Evolutionary conservation across 257 asterid species (phyloP), one percentile per base, ranked within the genome.

Genomic region (Knoxia roxburghii): DNA sequence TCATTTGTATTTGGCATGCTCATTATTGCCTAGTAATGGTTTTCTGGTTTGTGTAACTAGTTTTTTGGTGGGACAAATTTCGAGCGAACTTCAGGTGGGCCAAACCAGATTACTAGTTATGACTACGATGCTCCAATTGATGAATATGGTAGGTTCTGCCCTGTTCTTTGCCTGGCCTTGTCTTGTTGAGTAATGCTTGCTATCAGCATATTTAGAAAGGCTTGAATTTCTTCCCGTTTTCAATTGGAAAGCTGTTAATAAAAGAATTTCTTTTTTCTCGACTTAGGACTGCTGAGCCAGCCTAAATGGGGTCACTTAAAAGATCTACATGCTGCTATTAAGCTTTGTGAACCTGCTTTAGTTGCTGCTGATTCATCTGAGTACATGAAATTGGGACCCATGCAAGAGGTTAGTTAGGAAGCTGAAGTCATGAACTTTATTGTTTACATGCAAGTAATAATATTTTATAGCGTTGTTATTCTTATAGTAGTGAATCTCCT

Each of bases 41-140:
- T 69, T 65, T 53, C 69, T 23, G n/a, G 73, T 68, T 56, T 79
- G 73, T 81, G 72, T 65, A 81, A 77, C 86, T 58, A 89, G 98
- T 92, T 86, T 78, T 89, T 87, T 86, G 98, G 98, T 49, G 98
- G 98, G 73, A 92, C 98, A 74, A 92, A 92, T 79, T 92, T 92
- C 60, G 98, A 86, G 61, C 89, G 98, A 69, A 86, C 95, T 75
- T 71, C 98, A 55, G 98, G 98, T 64, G 98, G 98, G 46, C 98
- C 98, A 72, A 84, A 81, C 72, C 79, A 78, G 76, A 86, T 92
- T 67, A 92, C 98, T 58, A 91, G 98, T 83, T 91, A 91, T 68
- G 98, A 91, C 72, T 91, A 91, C 71, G 98, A 92, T 79, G 98
- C 98, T 55, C 97, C 97, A 54, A 76, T 92, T 60, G 97, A 92